phyloP scores from a whole-genome alignment of 352 stramenopile genomes.

The Lagenidium giganteum region DNA sequence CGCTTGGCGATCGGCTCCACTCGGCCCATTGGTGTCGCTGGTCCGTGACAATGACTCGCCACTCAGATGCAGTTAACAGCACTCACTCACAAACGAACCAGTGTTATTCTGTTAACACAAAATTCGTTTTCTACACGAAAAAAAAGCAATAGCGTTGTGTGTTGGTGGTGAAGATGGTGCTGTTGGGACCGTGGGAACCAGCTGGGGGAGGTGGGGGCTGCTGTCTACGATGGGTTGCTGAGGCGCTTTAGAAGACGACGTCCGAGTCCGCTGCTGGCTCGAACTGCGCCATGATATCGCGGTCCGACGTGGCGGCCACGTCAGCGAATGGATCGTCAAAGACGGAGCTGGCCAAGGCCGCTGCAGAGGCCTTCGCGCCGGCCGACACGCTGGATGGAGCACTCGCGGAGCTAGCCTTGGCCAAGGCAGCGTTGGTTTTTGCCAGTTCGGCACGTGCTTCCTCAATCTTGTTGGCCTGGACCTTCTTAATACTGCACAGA shows the following conservation, averaged over 20 bases:
- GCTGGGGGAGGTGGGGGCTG: too few relatives aligned
- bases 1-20: conserved; percentile 84
- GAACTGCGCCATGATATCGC: conserved; percentile 79
- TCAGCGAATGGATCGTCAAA: conserved; percentile 69
- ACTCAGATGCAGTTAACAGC: too few relatives aligned
- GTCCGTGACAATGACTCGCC: not conserved
- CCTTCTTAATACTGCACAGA: conserved; percentile 93
- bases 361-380: conserved; percentile 1
- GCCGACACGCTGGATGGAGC: not conserved
- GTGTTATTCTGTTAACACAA: too few relatives aligned
- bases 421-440: conserved; percentile 33
- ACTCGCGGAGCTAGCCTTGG: not conserved
- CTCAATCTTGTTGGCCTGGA: conserved; percentile 96
- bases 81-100: too few relatives aligned
- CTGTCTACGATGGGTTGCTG: too few relatives aligned
- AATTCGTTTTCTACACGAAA: too few relatives aligned
- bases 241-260: conserved; percentile 84
- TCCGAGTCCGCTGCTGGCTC: conserved; percentile 68
- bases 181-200: too few relatives aligned
- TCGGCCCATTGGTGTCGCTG: not conserved
- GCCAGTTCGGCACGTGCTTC: conserved; percentile 67
- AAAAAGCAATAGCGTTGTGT: not conserved
- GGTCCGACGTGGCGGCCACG: conserved; percentile 52
- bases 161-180: too few relatives aligned
- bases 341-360: conserved; percentile 15